Evolutionary conservation across 148 eudicot species (phyloP).

Genomic region (Mesembryanthemum crystallinum): DNA sequence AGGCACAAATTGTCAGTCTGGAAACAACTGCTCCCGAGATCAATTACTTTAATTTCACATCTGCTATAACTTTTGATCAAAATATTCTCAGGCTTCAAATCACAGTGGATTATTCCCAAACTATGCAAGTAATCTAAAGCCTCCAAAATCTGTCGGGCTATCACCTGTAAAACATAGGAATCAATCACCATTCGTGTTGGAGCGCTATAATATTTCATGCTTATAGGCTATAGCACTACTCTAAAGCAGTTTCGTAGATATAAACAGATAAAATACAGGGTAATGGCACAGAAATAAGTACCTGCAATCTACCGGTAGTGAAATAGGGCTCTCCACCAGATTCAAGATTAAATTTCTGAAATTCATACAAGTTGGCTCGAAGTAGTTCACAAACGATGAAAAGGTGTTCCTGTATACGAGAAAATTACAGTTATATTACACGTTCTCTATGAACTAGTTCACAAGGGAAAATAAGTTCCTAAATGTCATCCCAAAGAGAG

Average conservation of each 20-base stretch:
- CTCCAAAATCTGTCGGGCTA: slow-evolving; percentile 87
- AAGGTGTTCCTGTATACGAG: slow-evolving; percentile 75
- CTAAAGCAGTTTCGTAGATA: not conserved
- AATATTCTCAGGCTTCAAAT: slow-evolving; percentile 93
- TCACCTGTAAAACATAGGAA: slow-evolving; percentile 39
- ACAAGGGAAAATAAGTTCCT: not conserved
- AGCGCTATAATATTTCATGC: not conserved
- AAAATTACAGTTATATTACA: not conserved
- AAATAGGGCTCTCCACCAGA: slow-evolving; percentile 89
- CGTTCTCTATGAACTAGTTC: slow-evolving; percentile 1
- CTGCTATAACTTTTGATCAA: slow-evolving; percentile 80
- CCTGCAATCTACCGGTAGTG: slow-evolving; percentile 78
- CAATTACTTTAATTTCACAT: slow-evolving; percentile 93
- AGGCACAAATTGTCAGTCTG: slow-evolving; percentile 66
- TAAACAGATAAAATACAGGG: not conserved
- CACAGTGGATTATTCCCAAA: slow-evolving; percentile 89
- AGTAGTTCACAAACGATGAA: slow-evolving; percentile 97
- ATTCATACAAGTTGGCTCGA: slow-evolving; percentile 90
- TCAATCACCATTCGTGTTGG: not conserved
- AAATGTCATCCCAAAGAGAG: not conserved
- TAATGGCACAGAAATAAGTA: slow-evolving; percentile 14
- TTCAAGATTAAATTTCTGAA: slow-evolving; percentile 85
- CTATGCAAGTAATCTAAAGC: slow-evolving; percentile 75
- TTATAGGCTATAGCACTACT: not conserved
- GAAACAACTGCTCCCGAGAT: slow-evolving; percentile 98